Percentiles rank a stretch among this genome's conserved stretches.
phyloP scores from a whole-genome alignment of 345 rosid genomes.

The Sonneratia alba region DNA sequence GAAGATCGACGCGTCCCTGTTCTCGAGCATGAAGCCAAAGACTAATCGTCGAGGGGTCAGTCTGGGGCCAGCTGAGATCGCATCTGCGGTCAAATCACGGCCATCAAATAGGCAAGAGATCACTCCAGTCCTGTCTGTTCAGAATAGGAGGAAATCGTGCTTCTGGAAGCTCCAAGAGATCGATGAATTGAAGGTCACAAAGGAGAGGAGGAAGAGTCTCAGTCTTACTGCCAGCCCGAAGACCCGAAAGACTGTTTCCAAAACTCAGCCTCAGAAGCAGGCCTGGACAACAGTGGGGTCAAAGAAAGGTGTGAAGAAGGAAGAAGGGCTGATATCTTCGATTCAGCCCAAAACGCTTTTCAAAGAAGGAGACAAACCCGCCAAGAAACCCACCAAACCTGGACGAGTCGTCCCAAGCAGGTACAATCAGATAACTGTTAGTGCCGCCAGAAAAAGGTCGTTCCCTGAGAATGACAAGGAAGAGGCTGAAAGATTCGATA shows the following conservation, averaged over 20 bases:
- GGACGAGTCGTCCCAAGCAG: slow-evolving; percentile 75
- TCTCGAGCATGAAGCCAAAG: slow-evolving; percentile 32
- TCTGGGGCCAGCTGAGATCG: slow-evolving; percentile 78
- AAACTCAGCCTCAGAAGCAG: slow-evolving; percentile 41
- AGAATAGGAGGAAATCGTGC: slow-evolving; percentile 77
- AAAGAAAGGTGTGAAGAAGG: slow-evolving; percentile 61
- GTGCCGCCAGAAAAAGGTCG: slow-evolving; percentile 48
- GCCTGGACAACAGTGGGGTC: slow-evolving; percentile 58
- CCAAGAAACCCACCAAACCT: slow-evolving; percentile 47
- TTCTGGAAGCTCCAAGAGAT: slow-evolving; percentile 77
- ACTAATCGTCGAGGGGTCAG: slow-evolving; percentile 65
- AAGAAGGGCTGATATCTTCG: slow-evolving; percentile 34
- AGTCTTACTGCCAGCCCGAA: slow-evolving; percentile 71
- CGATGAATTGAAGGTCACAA: slow-evolving; percentile 57
- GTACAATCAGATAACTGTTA: slow-evolving; percentile 36
- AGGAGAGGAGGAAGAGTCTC: slow-evolving; percentile 56
- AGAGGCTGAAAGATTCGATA: slow-evolving; percentile 41
- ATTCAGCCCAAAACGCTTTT: slow-evolving; percentile 82
- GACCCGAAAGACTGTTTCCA: slow-evolving; percentile 44
- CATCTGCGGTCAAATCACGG: slow-evolving; percentile 32
- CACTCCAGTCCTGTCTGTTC: slow-evolving; percentile 56
- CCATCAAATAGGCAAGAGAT: slow-evolving; percentile 33
- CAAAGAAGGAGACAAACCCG: slow-evolving; percentile 65
- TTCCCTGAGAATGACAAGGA: slow-evolving; percentile 58
- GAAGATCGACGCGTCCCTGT: slow-evolving; percentile 31